Evolutionary conservation across 257 asterid species (phyloP).

Genomic region (Leptodermis oblonga): DNA sequence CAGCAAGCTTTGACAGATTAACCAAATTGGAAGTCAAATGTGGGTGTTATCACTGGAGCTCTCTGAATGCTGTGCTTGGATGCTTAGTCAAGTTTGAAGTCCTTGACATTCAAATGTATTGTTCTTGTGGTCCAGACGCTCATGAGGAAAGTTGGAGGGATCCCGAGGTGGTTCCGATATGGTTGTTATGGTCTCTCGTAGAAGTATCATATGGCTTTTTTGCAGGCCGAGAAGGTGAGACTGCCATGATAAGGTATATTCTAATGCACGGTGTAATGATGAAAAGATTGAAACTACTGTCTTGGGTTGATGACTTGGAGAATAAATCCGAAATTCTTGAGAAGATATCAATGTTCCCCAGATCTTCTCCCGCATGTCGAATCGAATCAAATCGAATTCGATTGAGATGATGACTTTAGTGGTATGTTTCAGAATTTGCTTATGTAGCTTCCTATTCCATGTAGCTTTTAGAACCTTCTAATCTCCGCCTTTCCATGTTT

Average conservation of each 20-base stretch:
- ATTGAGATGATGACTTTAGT: too few relatives aligned
- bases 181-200: slow-evolving; percentile 12
- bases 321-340: background rate
- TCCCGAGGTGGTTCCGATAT: slow-evolving; percentile 12
- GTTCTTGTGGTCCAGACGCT: background rate
- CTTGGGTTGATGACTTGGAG: background rate
- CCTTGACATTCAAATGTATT: background rate
- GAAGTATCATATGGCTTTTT: background rate
- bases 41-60: background rate
- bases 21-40: background rate
- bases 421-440: too few relatives aligned
- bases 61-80: background rate
- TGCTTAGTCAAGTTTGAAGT: background rate
- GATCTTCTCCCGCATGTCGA: background rate
- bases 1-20: background rate
- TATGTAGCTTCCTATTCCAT: too few relatives aligned
- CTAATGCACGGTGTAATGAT: slow-evolving; percentile 13
- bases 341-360: background rate
- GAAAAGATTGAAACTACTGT: background rate
- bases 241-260: slow-evolving; percentile 14
- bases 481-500: too few relatives aligned
- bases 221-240: slow-evolving; percentile 11
- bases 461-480: too few relatives aligned
- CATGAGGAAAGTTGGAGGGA: slow-evolving; percentile 16
- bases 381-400: background rate